Evolutionary conservation across 805 yeast genomes (phyloP).

Genomic region (Diddensiella santjacobensis): DNA sequence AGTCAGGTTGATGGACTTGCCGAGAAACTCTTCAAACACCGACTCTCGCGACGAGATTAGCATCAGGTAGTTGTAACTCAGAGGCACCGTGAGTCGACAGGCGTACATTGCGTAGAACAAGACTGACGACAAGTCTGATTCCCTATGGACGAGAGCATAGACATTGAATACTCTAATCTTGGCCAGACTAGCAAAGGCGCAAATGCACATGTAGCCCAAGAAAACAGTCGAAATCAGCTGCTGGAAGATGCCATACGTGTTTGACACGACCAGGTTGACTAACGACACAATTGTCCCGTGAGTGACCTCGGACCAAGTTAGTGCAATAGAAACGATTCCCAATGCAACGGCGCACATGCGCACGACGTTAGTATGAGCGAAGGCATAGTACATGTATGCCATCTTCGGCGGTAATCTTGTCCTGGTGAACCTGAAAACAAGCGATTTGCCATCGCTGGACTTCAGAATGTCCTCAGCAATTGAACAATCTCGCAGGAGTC

Average conservation of each 20-base stretch:
- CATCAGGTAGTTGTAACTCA: slow-evolving; percentile 73
- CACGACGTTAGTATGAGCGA: slow-evolving; percentile 44
- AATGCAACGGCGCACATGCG: slow-evolving; percentile 44
- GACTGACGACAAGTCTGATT: slow-evolving; percentile 70
- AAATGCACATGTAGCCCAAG: slow-evolving; percentile 63
- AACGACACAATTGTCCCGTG: slow-evolving; percentile 66
- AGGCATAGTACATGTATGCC: slow-evolving; percentile 41
- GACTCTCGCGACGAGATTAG: slow-evolving; percentile 51
- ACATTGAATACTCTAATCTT: slow-evolving; percentile 67
- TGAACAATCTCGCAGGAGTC: slow-evolving; percentile 46
- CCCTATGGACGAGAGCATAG: slow-evolving; percentile 67
- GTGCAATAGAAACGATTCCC: slow-evolving; percentile 44
- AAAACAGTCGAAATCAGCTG: slow-evolving; percentile 42
- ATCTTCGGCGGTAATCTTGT: slow-evolving; percentile 39
- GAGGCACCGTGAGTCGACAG: slow-evolving; percentile 76
- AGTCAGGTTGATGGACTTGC: slow-evolving; percentile 69
- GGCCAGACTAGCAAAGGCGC: slow-evolving; percentile 63
- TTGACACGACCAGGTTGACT: slow-evolving; percentile 46
- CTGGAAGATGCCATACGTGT: slow-evolving; percentile 39
- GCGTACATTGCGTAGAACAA: slow-evolving; percentile 77
- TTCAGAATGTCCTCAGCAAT: slow-evolving; percentile 55
- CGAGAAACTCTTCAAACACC: slow-evolving; percentile 68
- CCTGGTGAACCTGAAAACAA: slow-evolving; percentile 28
- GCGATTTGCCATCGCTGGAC: slow-evolving; percentile 34
- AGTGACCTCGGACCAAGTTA: slow-evolving; percentile 70